A percentile compares a stretch with the other conserved stretches of the same genome.
phyloP scores from a whole-genome alignment of 495 filamentous ascomycete species.

The Neurospora sp. region DNA sequence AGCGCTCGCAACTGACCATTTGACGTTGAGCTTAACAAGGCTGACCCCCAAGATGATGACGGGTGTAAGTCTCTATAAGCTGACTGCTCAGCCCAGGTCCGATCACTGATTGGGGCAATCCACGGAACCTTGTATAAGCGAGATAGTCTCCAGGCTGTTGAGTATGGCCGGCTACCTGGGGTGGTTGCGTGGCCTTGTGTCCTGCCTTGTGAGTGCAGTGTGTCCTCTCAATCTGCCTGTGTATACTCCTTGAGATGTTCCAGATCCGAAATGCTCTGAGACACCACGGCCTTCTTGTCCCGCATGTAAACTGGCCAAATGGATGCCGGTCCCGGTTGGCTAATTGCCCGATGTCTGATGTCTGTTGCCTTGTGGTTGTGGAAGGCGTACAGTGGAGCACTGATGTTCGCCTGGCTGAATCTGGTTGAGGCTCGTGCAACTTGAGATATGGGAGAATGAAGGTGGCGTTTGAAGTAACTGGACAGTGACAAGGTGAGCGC shows the following conservation, averaged over 20 bases:
- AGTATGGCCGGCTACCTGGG: not conserved
- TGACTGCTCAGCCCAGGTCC: not conserved
- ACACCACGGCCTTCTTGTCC: not conserved
- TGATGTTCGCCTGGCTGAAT: not conserved
- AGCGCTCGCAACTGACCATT: not conserved
- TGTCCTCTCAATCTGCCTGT: not conserved
- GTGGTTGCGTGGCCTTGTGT: not conserved
- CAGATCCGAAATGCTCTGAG: not conserved
- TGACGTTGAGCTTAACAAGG: not conserved
- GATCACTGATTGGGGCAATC: not conserved
- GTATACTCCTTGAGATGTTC: not conserved
- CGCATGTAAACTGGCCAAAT: not conserved
- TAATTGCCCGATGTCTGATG: not conserved
- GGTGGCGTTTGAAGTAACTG: not conserved
- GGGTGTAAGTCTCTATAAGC: not conserved
- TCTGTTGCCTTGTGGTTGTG: not conserved
- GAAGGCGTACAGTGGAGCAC: not conserved
- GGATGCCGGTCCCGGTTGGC: not conserved
- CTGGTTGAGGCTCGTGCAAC: constrained; percentile 15
- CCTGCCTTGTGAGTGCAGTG: not conserved
- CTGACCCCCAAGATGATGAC: not conserved
- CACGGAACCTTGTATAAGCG: not conserved
- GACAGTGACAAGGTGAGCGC: constrained; percentile 1
- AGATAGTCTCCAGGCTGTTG: not conserved
- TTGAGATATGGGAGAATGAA: not conserved